phyloP scores from a whole-genome alignment of 495 filamentous ascomycete genomes.

The Parathielavia hyrcaniae region DNA sequence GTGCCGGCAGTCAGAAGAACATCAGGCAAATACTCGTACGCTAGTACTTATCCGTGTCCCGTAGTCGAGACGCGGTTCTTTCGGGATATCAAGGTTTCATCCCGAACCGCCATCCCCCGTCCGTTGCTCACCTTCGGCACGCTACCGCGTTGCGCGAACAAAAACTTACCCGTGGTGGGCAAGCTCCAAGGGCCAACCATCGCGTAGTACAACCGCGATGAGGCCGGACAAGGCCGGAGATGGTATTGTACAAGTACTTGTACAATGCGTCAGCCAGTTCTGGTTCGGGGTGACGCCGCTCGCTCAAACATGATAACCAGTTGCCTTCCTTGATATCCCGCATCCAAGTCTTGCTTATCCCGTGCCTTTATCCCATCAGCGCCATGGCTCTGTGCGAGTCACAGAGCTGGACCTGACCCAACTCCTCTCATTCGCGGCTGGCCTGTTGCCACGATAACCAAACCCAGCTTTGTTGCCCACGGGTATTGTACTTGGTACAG shows the following conservation, averaged over 20 bases:
- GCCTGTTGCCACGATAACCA: slow-evolving; percentile 1
- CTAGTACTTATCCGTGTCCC: no score
- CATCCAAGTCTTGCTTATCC: not conserved
- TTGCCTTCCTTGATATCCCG: no score
- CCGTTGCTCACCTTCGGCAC: not conserved
- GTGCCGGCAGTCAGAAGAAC: not conserved
- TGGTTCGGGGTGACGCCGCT: slow-evolving; percentile 1
- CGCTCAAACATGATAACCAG: not conserved
- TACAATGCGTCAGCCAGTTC: no score
- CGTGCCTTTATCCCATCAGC: not conserved
- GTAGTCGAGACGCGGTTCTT: no score
- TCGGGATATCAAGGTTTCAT: not conserved
- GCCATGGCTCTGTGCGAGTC: not conserved
- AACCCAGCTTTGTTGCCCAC: not conserved
- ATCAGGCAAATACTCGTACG: no score
- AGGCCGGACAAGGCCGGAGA: not conserved
- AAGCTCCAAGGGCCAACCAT: not conserved
- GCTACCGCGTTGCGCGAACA: not conserved
- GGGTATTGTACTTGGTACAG: no score
- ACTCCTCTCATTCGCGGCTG: not conserved
- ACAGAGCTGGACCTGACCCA: not conserved
- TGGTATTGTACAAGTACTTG: no score
- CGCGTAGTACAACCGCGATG: slow-evolving; percentile 17
- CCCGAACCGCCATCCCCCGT: not conserved
- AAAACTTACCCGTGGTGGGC: not conserved